Percentiles rank a stretch among this genome's conserved stretches.
phyloP scores from a whole-genome alignment of 192 early-diverging fungal genomes.

The Chytriomyces hyalinus region DNA sequence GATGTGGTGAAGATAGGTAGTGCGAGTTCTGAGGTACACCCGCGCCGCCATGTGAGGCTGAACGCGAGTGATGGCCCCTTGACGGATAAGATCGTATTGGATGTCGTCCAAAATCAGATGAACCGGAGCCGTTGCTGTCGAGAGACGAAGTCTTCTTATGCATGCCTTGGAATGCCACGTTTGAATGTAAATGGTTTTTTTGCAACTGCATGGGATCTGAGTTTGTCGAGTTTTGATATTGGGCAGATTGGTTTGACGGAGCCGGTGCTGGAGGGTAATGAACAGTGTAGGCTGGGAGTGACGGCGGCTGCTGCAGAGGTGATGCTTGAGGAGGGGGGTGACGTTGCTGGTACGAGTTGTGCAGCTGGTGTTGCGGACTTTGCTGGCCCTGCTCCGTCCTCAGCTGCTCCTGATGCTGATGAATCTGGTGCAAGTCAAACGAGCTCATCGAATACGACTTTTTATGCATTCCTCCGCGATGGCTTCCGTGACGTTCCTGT shows the following conservation, averaged over 20 bases:
- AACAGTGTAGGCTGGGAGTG: background rate
- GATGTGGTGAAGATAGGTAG: background rate
- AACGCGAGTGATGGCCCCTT: background rate
- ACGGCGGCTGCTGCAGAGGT: background rate
- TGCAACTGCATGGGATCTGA: background rate
- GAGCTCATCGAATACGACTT: background rate
- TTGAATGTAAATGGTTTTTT: background rate
- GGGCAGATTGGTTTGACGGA: background rate
- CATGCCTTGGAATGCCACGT: background rate
- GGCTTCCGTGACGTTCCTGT: background rate
- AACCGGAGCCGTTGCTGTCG: background rate
- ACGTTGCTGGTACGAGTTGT: background rate
- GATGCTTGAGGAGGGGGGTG: too few relatives aligned
- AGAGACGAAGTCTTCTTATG: background rate
- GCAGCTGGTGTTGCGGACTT: background rate
- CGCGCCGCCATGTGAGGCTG: background rate
- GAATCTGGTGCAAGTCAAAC: background rate
- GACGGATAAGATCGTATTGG: background rate
- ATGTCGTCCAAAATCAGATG: background rate
- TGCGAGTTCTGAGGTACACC: background rate
- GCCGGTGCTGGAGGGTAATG: background rate
- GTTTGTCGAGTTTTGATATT: too few relatives aligned
- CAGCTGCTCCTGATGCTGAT: background rate
- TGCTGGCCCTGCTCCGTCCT: background rate
- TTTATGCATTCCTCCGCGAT: background rate